Evolutionary conservation across 2,329 filamentous ascomycete species (phyloP).

Genomic region (Monosporascus sp.): DNA sequence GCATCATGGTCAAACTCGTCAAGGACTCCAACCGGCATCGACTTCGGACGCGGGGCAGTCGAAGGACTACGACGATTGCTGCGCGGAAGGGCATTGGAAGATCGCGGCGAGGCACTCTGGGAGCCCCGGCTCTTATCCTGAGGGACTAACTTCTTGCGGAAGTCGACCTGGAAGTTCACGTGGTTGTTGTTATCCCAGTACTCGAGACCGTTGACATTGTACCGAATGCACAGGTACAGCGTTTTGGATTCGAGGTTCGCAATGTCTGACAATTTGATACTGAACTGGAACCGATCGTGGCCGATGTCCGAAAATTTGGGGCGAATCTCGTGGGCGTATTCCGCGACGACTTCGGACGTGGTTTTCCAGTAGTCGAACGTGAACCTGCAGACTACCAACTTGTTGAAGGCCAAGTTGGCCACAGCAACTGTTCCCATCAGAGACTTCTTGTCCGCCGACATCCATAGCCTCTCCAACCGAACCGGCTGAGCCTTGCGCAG

Average conservation of each 20-base stretch:
- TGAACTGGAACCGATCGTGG: constrained; percentile 88
- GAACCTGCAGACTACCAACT: constrained; percentile 85
- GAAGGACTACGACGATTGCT: constrained; percentile 53
- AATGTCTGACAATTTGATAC: constrained; percentile 85
- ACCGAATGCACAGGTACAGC: constrained; percentile 85
- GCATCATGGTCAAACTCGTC: constrained; percentile 68
- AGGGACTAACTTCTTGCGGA: constrained; percentile 69
- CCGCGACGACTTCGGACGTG: constrained; percentile 87
- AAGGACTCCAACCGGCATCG: constrained; percentile 50
- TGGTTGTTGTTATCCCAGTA: constrained; percentile 91
- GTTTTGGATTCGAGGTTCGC: constrained; percentile 91
- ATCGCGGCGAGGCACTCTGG: constrained; percentile 45
- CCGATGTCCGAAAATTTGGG: constrained; percentile 60
- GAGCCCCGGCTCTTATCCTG: constrained; percentile 52
- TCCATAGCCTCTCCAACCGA: constrained; percentile 78
- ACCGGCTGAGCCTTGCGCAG: constrained; percentile 62
- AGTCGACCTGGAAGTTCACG: constrained; percentile 92
- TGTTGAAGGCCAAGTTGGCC: constrained; percentile 84
- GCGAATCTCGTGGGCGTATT: constrained; percentile 75
- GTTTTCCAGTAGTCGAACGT: constrained; percentile 99
- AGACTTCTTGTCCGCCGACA: constrained; percentile 82
- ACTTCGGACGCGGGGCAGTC: constrained; percentile 43
- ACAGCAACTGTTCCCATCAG: constrained; percentile 80
- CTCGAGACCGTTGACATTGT: constrained; percentile 76
- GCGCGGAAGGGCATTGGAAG: constrained; percentile 55